phyloP scores from a whole-genome alignment of 305 asterid genomes.

The Fraxinus floribunda region DNA sequence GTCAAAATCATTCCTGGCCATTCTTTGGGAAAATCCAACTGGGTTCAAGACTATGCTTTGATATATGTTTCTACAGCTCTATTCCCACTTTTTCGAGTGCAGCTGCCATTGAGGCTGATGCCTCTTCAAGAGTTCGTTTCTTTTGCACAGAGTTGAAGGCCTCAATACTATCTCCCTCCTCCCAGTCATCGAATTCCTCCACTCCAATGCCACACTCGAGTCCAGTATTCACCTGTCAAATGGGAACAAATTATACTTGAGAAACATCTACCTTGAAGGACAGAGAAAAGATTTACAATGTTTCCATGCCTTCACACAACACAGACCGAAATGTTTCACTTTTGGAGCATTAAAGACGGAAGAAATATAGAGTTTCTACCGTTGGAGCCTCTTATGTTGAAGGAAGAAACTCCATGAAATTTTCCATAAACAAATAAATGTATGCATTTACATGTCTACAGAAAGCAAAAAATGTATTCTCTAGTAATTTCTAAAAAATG shows the following conservation, averaged over 20 bases:
- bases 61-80: slow-evolving; percentile 30
- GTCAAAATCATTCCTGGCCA: slow-evolving; percentile 15
- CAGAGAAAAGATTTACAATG: neutral
- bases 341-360: neutral
- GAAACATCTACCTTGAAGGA: neutral
- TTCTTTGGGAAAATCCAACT: slow-evolving; percentile 20
- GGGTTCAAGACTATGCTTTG: slow-evolving; percentile 12
- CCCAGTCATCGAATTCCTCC: slow-evolving; percentile 74
- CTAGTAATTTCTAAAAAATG: neutral
- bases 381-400: neutral
- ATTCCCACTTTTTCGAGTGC: slow-evolving; percentile 63
- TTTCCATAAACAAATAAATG: neutral
- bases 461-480: neutral
- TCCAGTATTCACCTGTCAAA: slow-evolving; percentile 81
- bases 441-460: neutral
- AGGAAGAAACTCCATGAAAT: neutral
- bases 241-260: slow-evolving; percentile 3
- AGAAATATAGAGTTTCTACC: neutral
- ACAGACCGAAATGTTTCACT: neutral
- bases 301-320: neutral
- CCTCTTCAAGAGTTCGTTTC: slow-evolving; percentile 95
- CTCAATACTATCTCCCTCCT: slow-evolving; percentile 74
- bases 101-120: slow-evolving; percentile 90
- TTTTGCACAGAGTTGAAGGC: slow-evolving; percentile 76
- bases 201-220: slow-evolving; percentile 91